Evolutionary conservation across 352 stramenopile species (phyloP), one percentile per base, ranked within the genome.

Genomic region (Phytophthora aleatoria): DNA sequence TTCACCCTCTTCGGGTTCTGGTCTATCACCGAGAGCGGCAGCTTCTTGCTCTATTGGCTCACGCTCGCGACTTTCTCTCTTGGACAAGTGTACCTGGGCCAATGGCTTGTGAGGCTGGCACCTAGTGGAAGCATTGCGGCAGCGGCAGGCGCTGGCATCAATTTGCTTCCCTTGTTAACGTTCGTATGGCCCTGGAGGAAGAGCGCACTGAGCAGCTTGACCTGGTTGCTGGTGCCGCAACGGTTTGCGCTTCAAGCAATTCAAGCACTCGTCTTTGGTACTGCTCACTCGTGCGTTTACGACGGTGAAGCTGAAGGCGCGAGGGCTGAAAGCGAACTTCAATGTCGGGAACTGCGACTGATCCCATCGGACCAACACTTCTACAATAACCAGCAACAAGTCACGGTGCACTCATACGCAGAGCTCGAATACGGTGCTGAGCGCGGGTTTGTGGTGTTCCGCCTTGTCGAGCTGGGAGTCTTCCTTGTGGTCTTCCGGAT

Each of bases 41-140:
- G 44, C 57, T 76, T 72, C 31, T 59, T 52, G 16, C 38, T 65
- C 3, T 68, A 61, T 49, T 76, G 68, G 68, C 57, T 76, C 49
- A 57, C 42, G 8, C 62, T 72, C 13, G 12, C 53, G 11, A 45
- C 50, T 8, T 69, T 76, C 31, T 57, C 47, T 41, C 54, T 72
- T 41, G 51, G 57, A 5, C 53, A 76, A 30, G 12, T 61, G 20
- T 76, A 72, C 26, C 38, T 71, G n/a, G 50, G 42, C 11, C 58
- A 76, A n/a, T 72, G 68, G 63, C 58, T 72, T 45, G 68, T 65
- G 27, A 43, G 57, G 20, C 26, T 67, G 33, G 24, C 41, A 7
- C 31, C 48, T 43, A 61, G 43, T 49, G 54, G 12, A 51, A 35
- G 33, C 13, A 30, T 59, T 57, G 58, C 64, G 20, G 59, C 64